Evolutionary conservation across 1,139 yeast genomes (phyloP), one percentile per base, ranked within the genome.

Genomic region (Petasospora rhodanensis): DNA sequence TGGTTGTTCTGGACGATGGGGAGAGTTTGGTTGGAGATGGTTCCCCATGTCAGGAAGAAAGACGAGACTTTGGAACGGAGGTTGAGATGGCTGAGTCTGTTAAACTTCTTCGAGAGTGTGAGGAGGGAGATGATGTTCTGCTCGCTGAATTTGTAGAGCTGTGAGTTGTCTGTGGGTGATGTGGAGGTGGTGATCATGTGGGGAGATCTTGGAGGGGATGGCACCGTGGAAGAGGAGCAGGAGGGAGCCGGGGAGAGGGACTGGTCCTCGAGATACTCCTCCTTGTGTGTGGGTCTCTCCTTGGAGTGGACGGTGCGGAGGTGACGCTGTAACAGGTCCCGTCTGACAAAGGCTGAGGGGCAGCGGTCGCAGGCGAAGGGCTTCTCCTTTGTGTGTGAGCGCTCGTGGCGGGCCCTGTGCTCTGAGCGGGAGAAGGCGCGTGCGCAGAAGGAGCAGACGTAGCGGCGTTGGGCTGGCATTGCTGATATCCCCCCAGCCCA

Each of bases 301-400:
- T 32, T 33, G 9, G 53, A 66, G 56, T 83, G 94, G 10, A 83
- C 93, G 0, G 93, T 83, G 34, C 89, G 63, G 44, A 83, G 76
- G 54, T 83, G 94, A 32, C 94, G 64, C 49, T 82, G 83, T 21
- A 83, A 64, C 36, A 83, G 62, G 52, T 83, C 94, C 49, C 93
- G 60, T 44, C 94, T 64, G 1, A 83, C 94, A 62, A 83, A 83
- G 3, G 83, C 76, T 29, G 81, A 73, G 2, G 80, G 70, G 50
- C 94, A 83, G 35, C 76, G 70, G 28, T 73, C 66, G 48, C 94
- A 83, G 43, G 77, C 79, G 59, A 80, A 83, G 1, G 94, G 94
- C 45, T 84, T 79, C 50, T 81, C 89, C 51, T 82, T 83, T 14
- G 91, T 82, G 54, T 84, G 95, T 4, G 89, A 79, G 22, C 93